These are phyloP conservation scores for Aureobasidium uvarum DNA, from an alignment of 2,329 filamentous ascomycete genomes.

Conservation along the genomic window DNA sequence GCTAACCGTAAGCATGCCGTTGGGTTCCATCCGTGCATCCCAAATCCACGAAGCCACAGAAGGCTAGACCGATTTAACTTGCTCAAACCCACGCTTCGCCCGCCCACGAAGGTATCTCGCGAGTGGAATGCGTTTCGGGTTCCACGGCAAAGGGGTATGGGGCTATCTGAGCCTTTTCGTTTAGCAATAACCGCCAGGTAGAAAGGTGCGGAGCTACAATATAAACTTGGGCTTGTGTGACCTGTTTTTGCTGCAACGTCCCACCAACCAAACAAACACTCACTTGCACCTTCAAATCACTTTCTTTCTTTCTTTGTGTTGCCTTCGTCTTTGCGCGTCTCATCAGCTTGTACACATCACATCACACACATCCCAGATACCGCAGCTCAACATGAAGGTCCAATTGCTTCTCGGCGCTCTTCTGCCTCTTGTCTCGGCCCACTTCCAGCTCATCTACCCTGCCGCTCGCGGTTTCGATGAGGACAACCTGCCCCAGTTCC, in stretches of 20 bases:
- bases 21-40: constrained; percentile 6
- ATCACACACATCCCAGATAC: neutral
- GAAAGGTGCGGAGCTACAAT: constrained; percentile 9
- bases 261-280: constrained; percentile 16
- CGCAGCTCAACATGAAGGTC: constrained; percentile 36
- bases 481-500: constrained; percentile 48
- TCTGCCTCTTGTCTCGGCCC: constrained; percentile 51
- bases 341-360: neutral
- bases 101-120: constrained; percentile 16
- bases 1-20: constrained; percentile 9
- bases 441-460: constrained; percentile 58
- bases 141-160: neutral
- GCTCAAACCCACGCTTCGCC: constrained; percentile 15
- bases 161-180: neutral
- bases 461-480: constrained; percentile 50
- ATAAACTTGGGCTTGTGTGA: constrained; percentile 22
- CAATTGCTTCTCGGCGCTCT: constrained; percentile 41
- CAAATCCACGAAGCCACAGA: neutral
- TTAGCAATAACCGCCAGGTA: neutral
- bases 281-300: neutral
- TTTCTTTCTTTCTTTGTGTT: neutral
- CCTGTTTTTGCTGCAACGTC: constrained; percentile 5
- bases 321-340: neutral
- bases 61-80: constrained; percentile 24
- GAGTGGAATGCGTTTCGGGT: constrained; percentile 5